Conservation (phyloP, 2,329 filamentous ascomycete species). For the Phialemoniopsis sp. region DNA sequence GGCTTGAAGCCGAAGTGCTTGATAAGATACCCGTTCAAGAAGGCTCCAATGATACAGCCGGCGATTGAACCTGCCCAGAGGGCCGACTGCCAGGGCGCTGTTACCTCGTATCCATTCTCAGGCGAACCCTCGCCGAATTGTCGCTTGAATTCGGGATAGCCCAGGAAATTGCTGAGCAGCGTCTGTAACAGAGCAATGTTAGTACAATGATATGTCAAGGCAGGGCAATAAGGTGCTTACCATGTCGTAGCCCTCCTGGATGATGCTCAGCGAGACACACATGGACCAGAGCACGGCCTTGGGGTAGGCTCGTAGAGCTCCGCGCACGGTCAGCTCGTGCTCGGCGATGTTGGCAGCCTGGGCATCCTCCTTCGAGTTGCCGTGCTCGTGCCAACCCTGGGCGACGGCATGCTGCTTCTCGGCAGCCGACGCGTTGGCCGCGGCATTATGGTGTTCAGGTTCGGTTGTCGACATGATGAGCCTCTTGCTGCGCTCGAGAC, state of each 20-base stretch:
- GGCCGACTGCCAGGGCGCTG: slow-evolving; percentile 41
- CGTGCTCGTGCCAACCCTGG: too few species aligned
- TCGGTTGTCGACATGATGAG: too few species aligned
- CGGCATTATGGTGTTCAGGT: too few species aligned
- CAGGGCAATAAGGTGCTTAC: slow-evolving; percentile 3
- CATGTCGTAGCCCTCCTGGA: slow-evolving; percentile 15
- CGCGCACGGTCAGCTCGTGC: slow-evolving; percentile 9
- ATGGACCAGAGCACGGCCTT: slow-evolving; percentile 12
- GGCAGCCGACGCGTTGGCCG: too few species aligned
- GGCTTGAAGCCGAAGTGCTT: slow-evolving; percentile 38
- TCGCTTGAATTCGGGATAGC: slow-evolving; percentile 13
- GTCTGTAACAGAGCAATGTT: neutral
- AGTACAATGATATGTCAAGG: neutral
- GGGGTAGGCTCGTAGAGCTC: slow-evolving; percentile 14
- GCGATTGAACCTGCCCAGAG: slow-evolving; percentile 50
- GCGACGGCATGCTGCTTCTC: too few species aligned
- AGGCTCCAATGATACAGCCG: slow-evolving; percentile 51
- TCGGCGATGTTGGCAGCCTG: slow-evolving; percentile 1
- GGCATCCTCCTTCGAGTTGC: slow-evolving; percentile 5
- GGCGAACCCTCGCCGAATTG: slow-evolving; percentile 17
- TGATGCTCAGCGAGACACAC: slow-evolving; percentile 11
- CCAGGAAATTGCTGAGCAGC: slow-evolving; percentile 12
- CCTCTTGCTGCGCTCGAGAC: too few species aligned
- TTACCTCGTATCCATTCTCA: slow-evolving; percentile 30
- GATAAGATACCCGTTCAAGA: slow-evolving; percentile 42